phyloP scores from a whole-genome alignment of 1,284 basidiomycete genomes.

The Cutaneotrichosporon cutaneum region DNA sequence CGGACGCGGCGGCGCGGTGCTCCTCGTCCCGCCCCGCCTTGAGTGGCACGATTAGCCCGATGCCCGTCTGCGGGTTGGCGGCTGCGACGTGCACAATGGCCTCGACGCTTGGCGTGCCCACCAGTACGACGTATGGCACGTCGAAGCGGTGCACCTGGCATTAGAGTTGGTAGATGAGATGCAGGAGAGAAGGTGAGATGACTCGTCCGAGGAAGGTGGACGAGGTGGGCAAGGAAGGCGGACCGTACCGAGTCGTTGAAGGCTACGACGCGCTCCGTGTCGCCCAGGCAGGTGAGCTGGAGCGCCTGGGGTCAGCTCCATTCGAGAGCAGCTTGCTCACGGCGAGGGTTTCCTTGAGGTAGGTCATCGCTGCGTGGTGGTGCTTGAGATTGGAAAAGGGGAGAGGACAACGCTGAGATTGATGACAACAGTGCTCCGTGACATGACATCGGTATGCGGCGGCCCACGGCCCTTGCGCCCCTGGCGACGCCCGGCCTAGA shows the following conservation, averaged over 20 bases:
- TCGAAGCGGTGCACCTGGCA: slow-evolving; percentile 4
- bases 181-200: not conserved
- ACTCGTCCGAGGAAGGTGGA: not conserved
- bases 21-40: not conserved
- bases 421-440: no score
- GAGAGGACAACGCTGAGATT: no score
- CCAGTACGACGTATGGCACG: slow-evolving; percentile 1
- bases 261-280: not conserved
- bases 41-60: slow-evolving; percentile 14
- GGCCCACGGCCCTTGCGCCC: no score
- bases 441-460: no score
- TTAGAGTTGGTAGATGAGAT: not conserved
- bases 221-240: not conserved
- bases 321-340: not conserved
- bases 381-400: not conserved
- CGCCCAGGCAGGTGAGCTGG: not conserved
- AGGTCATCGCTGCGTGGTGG: not conserved
- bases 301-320: slow-evolving; percentile 7
- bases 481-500: no score
- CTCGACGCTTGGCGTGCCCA: slow-evolving; percentile 11
- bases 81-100: not conserved
- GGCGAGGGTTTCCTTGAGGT: not conserved
- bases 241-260: not conserved
- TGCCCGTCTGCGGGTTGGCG: slow-evolving; percentile 11
- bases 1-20: slow-evolving; percentile 7